These are phyloP conservation scores for Chlamydomonas sp. DNA, from an alignment of 139 green algal species.

Conservation along the genomic window DNA sequence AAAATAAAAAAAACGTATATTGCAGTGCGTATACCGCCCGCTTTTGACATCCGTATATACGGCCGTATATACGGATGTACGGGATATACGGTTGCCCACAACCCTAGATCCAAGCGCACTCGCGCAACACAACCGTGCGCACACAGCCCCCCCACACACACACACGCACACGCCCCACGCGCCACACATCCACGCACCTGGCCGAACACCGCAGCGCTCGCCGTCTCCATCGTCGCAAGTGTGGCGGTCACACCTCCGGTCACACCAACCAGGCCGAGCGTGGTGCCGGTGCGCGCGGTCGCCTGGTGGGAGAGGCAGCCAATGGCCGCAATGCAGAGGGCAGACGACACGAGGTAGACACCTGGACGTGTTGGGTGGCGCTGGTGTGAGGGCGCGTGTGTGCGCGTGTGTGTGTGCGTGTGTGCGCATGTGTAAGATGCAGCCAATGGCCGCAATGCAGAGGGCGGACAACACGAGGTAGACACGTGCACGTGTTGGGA, in stretches of 20 bases:
- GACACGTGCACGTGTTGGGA: no score
- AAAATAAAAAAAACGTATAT: no score
- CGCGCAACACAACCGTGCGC: no score
- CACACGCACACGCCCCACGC: no score
- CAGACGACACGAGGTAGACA: slow-evolving; percentile 66
- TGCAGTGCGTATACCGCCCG: no score
- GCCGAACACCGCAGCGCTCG: slow-evolving; percentile 8
- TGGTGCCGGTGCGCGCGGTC: slow-evolving; percentile 66
- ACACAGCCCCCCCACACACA: no score
- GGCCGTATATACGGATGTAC: no score
- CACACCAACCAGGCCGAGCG: slow-evolving; percentile 71
- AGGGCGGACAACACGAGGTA: slow-evolving; percentile 62
- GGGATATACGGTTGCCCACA: no score
- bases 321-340: slow-evolving; percentile 76
- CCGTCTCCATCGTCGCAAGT: slow-evolving; percentile 43
- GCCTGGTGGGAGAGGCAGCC: slow-evolving; percentile 68
- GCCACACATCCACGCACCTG: neutral
- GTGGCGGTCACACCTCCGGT: slow-evolving; percentile 60
- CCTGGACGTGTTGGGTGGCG: no score
- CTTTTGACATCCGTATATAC: no score
- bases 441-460: slow-evolving; percentile 79
- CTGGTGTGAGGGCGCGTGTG: slow-evolving; percentile 41
- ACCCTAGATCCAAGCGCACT: no score
- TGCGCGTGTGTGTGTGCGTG: no score
- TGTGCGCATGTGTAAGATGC: slow-evolving; percentile 63